A percentile compares a stretch with the other conserved stretches of the same genome.
phyloP scores from a whole-genome alignment of 306 rosid genomes.

The Cucurbita maxima region DNA sequence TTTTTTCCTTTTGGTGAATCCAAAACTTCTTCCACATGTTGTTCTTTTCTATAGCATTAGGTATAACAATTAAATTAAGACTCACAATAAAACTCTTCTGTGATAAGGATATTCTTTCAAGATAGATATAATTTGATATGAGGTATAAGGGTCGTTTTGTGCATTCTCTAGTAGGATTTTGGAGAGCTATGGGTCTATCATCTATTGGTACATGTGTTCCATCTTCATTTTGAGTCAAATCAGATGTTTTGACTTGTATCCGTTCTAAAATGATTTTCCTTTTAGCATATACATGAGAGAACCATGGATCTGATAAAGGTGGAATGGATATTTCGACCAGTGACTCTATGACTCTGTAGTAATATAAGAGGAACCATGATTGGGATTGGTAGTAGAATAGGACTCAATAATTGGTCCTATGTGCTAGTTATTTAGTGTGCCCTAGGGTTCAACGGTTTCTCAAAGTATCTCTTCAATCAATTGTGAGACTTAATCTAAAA shows the following conservation, averaged over 20 bases:
- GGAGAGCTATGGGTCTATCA: neutral
- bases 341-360: neutral
- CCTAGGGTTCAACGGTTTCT: neutral
- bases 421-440: no score
- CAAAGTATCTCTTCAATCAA: neutral
- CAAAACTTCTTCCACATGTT: no score
- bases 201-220: neutral
- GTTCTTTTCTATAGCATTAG: no score
- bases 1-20: no score
- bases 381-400: no score
- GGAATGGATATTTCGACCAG: neutral
- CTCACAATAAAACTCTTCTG: no score
- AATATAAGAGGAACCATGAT: no score
- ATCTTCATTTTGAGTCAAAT: neutral
- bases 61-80: no score
- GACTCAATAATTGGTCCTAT: no score
- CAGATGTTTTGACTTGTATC: neutral
- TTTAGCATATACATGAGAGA: neutral
- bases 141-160: neutral
- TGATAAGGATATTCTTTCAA: no score
- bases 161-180: neutral
- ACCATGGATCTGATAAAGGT: neutral
- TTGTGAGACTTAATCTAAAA: no score
- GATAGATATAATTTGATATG: no score
- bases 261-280: neutral